These are phyloP conservation scores for Morella rubra DNA, from an alignment of 306 rosid genomes.

Conservation along the genomic window DNA sequence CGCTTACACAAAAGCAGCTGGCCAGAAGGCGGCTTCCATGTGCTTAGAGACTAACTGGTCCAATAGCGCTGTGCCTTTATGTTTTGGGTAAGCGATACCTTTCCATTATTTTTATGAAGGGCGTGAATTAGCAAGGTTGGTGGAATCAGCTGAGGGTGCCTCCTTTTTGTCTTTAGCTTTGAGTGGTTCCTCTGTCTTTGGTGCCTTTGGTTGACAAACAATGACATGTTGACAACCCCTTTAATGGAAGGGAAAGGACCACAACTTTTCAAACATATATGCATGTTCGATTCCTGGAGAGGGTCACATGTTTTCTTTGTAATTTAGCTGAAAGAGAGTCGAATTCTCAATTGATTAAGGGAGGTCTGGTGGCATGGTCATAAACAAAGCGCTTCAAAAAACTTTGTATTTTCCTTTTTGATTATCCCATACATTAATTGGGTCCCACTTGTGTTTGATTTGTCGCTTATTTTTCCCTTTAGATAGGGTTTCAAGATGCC, in stretches of 20 bases:
- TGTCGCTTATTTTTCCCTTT: background rate
- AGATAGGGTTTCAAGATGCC: conserved; percentile 18
- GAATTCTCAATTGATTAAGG: conserved; percentile 16
- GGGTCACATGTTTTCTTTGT: conserved; percentile 46
- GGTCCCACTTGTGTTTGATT: conserved; percentile 17
- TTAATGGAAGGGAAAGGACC: conserved; percentile 54
- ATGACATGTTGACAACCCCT: conserved; percentile 51
- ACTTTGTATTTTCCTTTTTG: background rate
- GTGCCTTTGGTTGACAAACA: conserved; percentile 58
- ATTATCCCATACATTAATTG: background rate
- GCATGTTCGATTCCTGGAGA: conserved; percentile 35
- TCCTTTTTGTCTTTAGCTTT: conserved; percentile 68
- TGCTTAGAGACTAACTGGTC: conserved; percentile 36
- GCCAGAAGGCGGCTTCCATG: conserved; percentile 47
- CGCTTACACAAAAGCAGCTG: conserved; percentile 22
- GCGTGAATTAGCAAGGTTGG: conserved; percentile 51
- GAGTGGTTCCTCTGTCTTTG: conserved; percentile 66
- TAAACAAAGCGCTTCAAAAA: conserved; percentile 7
- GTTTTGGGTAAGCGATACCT: background rate
- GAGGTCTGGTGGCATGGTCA: conserved; percentile 17
- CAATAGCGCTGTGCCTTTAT: conserved; percentile 28
- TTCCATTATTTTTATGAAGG: conserved; percentile 22
- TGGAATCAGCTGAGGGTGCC: conserved; percentile 58
- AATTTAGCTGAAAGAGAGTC: conserved; percentile 13
- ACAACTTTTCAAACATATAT: conserved; percentile 29